Evolutionary conservation across 2,329 filamentous ascomycete species (phyloP), one percentile per base, ranked within the genome.

Genomic region (Cladophialophora exuberans): DNA sequence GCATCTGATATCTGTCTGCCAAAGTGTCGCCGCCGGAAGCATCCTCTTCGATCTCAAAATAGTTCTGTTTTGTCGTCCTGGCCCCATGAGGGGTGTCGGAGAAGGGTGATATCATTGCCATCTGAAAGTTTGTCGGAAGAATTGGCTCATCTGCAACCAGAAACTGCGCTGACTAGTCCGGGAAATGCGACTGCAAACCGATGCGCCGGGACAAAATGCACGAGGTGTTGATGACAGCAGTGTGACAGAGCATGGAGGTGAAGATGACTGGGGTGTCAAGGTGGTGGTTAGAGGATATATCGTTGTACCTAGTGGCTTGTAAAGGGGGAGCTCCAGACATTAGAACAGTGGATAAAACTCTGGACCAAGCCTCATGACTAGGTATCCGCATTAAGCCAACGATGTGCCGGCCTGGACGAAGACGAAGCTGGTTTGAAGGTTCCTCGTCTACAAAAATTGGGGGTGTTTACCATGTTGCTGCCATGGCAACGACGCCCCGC

Each of bases 1-100:
- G 82, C 71, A 97, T 89, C 76, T 96, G 89, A 74, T 96, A 99
- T 70, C 89, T 87, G 68, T 86, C 86, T 66, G 92, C 62, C 25
- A 65, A 33, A 10, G 58, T 57, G 31, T 65, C 62, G 33, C 62
- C 62, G 44, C 63, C 48, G 30, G 59, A 52, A 17, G 60, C 43
- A 49, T 64, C 62, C 15, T 51, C 45, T 48, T 64, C 59, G 4
- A 64, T 60, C 51, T 49, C 46, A 11, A 49, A 49, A 17, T 49
- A 41, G 35, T 25, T 49, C 17, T 41, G 46, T 5, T 49, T 55
- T 20, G 54, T 25, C 20, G 48, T 35, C 23, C 35, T 42, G 3
- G 52, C 31, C 28, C 55, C 31, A 25, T 56, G 56, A 44, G 59
- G 59, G 7, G 54, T 52, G 7, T 61, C 58, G 2, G 58, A 58